phyloP scores from a whole-genome alignment of 2,329 filamentous ascomycete genomes.

The Colletotrichum orbiculare region DNA sequence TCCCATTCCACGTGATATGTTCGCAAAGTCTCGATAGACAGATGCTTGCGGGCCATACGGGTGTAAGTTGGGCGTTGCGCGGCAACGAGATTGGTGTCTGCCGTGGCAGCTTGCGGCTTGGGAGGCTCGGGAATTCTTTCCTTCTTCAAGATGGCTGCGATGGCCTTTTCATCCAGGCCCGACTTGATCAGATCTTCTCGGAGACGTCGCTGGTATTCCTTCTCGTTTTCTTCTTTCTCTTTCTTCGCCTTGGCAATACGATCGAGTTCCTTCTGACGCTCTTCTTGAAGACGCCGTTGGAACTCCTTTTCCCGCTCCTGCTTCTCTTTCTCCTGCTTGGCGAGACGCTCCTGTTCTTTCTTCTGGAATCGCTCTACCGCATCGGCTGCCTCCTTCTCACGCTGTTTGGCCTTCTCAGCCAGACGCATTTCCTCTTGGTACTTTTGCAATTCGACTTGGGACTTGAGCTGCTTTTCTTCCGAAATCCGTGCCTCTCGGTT shows the following conservation, averaged over 20 bases:
- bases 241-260: slow-evolving; percentile 58
- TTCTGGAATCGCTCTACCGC: slow-evolving; percentile 64
- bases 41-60: slow-evolving; percentile 69
- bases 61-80: slow-evolving; percentile 66
- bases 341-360: slow-evolving; percentile 58
- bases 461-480: slow-evolving; percentile 62
- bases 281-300: slow-evolving; percentile 65
- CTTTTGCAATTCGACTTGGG: slow-evolving; percentile 61
- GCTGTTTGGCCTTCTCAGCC: slow-evolving; percentile 55
- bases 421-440: slow-evolving; percentile 58
- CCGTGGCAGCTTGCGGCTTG: slow-evolving; percentile 16
- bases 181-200: slow-evolving; percentile 69
- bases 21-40: slow-evolving; percentile 71
- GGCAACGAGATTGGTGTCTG: slow-evolving; percentile 30
- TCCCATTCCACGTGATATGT: slow-evolving; percentile 68
- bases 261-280: slow-evolving; percentile 57
- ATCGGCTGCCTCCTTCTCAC: slow-evolving; percentile 60
- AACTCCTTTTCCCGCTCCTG: slow-evolving; percentile 65
- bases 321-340: slow-evolving; percentile 59
- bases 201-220: slow-evolving; percentile 65
- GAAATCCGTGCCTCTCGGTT: slow-evolving; percentile 58
- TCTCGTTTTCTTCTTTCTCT: slow-evolving; percentile 61
- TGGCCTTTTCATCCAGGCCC: slow-evolving; percentile 68
- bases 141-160: slow-evolving; percentile 68
- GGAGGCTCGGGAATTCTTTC: slow-evolving; percentile 56